Evolutionary conservation across 2,329 filamentous ascomycete species (phyloP).

Genomic region (Pseudopyrenochaeta lycopersici): DNA sequence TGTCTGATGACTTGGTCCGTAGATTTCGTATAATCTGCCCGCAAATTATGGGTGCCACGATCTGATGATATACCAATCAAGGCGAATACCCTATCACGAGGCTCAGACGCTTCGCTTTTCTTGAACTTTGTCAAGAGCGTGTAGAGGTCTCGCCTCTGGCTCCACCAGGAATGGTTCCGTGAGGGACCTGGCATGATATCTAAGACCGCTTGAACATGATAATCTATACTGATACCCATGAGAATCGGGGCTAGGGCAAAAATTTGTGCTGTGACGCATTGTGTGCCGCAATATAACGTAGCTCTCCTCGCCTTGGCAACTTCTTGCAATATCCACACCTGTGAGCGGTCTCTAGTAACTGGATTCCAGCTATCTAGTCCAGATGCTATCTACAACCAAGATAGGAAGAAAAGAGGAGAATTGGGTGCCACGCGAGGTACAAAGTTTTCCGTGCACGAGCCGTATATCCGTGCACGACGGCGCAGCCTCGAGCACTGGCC

Average conservation of each 20-base stretch:
- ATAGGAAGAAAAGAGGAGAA: no score
- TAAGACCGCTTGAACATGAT: conserved; percentile 24
- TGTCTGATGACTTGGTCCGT: not conserved
- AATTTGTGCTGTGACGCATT: conserved; percentile 12
- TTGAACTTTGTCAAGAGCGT: conserved; percentile 26
- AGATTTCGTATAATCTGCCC: not conserved
- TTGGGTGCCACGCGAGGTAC: no score
- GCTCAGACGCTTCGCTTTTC: conserved; percentile 22
- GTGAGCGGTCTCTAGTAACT: no score
- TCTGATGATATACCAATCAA: conserved; percentile 30
- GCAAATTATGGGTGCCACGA: not conserved
- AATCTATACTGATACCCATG: not conserved
- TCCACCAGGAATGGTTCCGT: conserved; percentile 28
- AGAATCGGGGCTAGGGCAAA: conserved; percentile 17
- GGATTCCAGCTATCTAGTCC: no score
- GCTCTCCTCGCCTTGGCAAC: conserved; percentile 25
- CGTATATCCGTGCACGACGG: no score
- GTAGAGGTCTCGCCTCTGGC: conserved; percentile 15
- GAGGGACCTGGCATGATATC: conserved; percentile 29
- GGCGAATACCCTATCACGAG: conserved; percentile 31
- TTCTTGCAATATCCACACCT: conserved; percentile 36
- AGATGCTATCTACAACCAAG: no score
- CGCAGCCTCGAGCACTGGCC: no score
- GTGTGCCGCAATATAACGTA: conserved; percentile 13
- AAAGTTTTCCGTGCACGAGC: no score